phyloP scores from a whole-genome alignment of 371 early-diverging fungal species.

The Mortierella sp. region DNA sequence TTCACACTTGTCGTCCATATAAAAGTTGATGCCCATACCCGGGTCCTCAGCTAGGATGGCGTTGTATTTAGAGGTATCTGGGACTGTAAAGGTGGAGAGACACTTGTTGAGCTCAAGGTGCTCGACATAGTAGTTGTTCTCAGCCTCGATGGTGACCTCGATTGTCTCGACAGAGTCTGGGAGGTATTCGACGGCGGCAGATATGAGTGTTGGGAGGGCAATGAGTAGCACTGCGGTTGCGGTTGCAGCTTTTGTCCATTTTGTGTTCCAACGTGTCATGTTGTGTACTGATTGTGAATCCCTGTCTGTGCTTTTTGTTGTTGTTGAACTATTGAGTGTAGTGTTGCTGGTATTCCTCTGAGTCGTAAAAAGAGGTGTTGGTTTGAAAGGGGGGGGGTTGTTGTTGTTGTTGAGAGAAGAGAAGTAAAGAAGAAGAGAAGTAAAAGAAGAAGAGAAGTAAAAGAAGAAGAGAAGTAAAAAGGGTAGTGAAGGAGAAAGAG shows the following conservation, averaged over 20 bases:
- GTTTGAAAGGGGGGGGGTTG: no score
- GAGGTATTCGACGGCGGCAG: constrained; percentile 10
- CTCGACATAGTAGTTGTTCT: background rate
- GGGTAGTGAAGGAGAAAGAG: background rate
- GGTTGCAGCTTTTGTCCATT: background rate
- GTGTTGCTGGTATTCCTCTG: background rate
- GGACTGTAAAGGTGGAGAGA: background rate
- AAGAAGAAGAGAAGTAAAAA: background rate
- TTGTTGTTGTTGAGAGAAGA: background rate
- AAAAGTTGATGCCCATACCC: constrained; percentile 40
- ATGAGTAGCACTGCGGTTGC: background rate
- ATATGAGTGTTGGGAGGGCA: constrained; percentile 2
- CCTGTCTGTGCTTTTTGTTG: background rate
- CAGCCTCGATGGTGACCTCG: constrained; percentile 15
- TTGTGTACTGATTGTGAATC: background rate
- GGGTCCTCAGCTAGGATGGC: constrained; percentile 18
- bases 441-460: background rate
- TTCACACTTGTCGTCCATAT: constrained; percentile 39
- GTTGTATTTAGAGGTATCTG: constrained; percentile 16
- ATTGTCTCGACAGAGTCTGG: background rate
- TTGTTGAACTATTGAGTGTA: background rate
- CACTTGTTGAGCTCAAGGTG: constrained; percentile 26
- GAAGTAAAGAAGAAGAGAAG: background rate
- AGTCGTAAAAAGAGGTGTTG: background rate
- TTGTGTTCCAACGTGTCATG: background rate